Evolutionary conservation across 345 rosid genomes (phyloP).

Genomic region (Leavenworthia alabamica): DNA sequence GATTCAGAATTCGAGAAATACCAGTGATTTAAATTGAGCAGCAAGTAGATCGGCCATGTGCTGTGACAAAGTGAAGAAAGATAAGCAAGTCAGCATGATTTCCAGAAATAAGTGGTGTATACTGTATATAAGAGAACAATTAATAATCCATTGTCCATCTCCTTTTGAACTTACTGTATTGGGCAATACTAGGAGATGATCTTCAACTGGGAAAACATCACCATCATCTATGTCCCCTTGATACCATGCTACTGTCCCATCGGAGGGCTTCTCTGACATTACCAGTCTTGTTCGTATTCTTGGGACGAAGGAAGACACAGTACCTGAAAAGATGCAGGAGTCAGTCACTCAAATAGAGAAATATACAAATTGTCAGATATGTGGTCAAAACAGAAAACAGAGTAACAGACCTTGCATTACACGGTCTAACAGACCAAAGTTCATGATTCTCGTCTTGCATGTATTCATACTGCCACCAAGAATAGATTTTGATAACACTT

Average conservation of each 20-base stretch:
- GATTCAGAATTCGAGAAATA: constrained; percentile 31
- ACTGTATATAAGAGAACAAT: neutral
- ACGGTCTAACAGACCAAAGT: constrained; percentile 49
- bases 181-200: constrained; percentile 65
- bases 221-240: constrained; percentile 76
- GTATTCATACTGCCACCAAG: constrained; percentile 71
- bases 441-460: constrained; percentile 64
- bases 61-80: constrained; percentile 44
- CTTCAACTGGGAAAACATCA: constrained; percentile 63
- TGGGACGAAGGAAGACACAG: constrained; percentile 37
- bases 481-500: constrained; percentile 64
- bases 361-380: constrained; percentile 8
- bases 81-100: constrained; percentile 27
- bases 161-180: constrained; percentile 57
- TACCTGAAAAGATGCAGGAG: constrained; percentile 20
- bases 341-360: constrained; percentile 4
- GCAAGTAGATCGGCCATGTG: constrained; percentile 85
- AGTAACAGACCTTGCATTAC: constrained; percentile 62
- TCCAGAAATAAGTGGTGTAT: neutral
- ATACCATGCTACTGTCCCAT: constrained; percentile 78
- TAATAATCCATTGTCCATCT: neutral
- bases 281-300: constrained; percentile 48
- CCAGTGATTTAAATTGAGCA: constrained; percentile 58
- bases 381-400: constrained; percentile 17
- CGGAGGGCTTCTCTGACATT: constrained; percentile 69